These are phyloP conservation scores for Zygosaccharomyces pseudobailii DNA, from an alignment of 1,139 yeast genomes.

Conservation along the genomic window DNA sequence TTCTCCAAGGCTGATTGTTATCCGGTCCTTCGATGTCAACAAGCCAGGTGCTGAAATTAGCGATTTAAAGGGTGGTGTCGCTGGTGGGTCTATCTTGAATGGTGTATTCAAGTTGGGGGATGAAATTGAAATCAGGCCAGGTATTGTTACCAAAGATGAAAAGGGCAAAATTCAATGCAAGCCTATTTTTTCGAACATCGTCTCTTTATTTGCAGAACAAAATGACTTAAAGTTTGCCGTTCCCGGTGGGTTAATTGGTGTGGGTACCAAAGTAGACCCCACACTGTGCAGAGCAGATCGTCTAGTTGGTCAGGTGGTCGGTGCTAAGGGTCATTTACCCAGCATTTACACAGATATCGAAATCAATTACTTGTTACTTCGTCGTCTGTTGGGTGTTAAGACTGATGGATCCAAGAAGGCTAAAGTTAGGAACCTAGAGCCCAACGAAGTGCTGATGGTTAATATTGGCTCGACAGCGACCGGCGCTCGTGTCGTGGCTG, in stretches of 20 bases:
- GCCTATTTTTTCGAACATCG: constrained; percentile 92
- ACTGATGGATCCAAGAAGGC: constrained; percentile 98
- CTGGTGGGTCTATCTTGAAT: constrained; percentile 95
- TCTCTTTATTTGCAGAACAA: constrained; percentile 93
- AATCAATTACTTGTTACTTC: constrained; percentile 91
- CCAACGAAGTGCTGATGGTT: constrained; percentile 96
- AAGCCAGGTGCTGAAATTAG: constrained; percentile 98
- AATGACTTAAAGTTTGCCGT: constrained; percentile 97
- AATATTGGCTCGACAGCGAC: constrained; percentile 99
- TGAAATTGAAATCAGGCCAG: constrained; percentile 98
- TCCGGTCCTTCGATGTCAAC: constrained; percentile 97
- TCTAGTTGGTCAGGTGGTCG: constrained; percentile 98
- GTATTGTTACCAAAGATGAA: constrained; percentile 94
- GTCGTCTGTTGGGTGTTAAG: constrained; percentile 97
- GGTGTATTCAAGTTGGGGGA: constrained; percentile 98
- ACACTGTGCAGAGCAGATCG: constrained; percentile 99
- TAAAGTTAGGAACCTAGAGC: constrained; percentile 89
- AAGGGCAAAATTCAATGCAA: constrained; percentile 91
- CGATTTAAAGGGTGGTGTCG: constrained; percentile 99
- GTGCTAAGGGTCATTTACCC: constrained; percentile 94
- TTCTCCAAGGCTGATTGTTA: constrained; percentile 91
- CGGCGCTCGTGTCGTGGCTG: constrained; percentile 98
- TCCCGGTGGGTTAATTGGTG: constrained; percentile 99
- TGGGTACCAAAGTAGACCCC: constrained; percentile 98
- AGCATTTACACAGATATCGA: constrained; percentile 95